Conservation (phyloP, 768 basidiomycete species). For the Boletus reticulatus region DNA sequence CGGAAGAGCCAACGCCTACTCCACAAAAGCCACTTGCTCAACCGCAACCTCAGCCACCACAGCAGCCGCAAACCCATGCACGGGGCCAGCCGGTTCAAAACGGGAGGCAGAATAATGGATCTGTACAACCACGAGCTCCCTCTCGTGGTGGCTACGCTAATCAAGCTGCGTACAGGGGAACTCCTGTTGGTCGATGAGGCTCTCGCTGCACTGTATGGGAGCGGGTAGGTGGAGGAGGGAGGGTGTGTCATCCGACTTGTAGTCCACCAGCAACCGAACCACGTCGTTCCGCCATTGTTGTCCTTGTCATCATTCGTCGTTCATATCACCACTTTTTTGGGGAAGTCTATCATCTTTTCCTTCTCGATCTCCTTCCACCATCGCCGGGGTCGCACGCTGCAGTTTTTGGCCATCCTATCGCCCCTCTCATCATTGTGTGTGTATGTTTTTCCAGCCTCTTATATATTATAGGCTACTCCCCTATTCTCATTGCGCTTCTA, state of each 20-base stretch:
- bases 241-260: slow-evolving; percentile 11
- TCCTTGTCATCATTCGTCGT: slow-evolving; percentile 9
- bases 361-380: slow-evolving; percentile 9
- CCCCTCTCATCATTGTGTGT: slow-evolving; percentile 9
- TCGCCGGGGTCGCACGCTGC: slow-evolving; percentile 13
- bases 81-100: slow-evolving; percentile 25
- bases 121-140: slow-evolving; percentile 20
- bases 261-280: slow-evolving; percentile 10
- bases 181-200: slow-evolving; percentile 28
- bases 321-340: slow-evolving; percentile 9
- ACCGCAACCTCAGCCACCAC: slow-evolving; percentile 34
- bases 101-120: slow-evolving; percentile 29
- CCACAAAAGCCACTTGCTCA: slow-evolving; percentile 39
- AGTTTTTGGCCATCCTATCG: slow-evolving; percentile 9
- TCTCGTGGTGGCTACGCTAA: slow-evolving; percentile 22
- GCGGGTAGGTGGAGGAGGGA: neutral
- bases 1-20: slow-evolving; percentile 44
- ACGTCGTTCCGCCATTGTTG: slow-evolving; percentile 13
- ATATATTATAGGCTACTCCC: slow-evolving; percentile 32
- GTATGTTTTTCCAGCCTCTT: slow-evolving; percentile 26
- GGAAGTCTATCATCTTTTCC: slow-evolving; percentile 12
- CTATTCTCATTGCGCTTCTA: slow-evolving; percentile 13
- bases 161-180: slow-evolving; percentile 28
- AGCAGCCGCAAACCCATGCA: slow-evolving; percentile 21
- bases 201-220: neutral